Percentiles rank a stretch among this genome's conserved stretches.
These are phyloP conservation scores for Pestalotiopsis sp. DNA, from an alignment of 2,329 filamentous ascomycete genomes.

Conservation along the genomic window DNA sequence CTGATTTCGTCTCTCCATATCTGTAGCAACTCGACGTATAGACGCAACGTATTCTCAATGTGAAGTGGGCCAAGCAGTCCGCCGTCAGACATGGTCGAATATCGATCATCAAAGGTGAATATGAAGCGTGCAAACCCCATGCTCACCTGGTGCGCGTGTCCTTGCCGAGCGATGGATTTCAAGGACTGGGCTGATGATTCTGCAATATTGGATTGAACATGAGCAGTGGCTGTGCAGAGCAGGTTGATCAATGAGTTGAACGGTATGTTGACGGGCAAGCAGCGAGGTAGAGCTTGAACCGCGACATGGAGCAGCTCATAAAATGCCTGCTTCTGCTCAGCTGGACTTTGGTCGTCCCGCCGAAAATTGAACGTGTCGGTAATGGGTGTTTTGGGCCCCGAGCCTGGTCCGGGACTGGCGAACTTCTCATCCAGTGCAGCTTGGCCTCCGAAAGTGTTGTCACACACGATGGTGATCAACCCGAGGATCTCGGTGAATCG, in stretches of 20 bases:
- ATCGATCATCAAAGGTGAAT: slow-evolving; percentile 97
- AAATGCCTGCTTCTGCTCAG: slow-evolving; percentile 90
- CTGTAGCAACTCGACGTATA: slow-evolving; percentile 91
- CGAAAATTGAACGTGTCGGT: slow-evolving; percentile 93
- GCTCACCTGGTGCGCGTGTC: slow-evolving; percentile 91
- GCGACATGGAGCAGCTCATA: slow-evolving; percentile 96
- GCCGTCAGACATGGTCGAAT: slow-evolving; percentile 96
- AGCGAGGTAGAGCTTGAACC: slow-evolving; percentile 93
- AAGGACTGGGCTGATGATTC: slow-evolving; percentile 88
- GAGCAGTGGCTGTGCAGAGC: slow-evolving; percentile 93
- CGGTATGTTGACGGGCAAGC: slow-evolving; percentile 85
- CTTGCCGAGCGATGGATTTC: slow-evolving; percentile 92
- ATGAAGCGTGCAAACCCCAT: slow-evolving; percentile 97
- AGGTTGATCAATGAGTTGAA: slow-evolving; percentile 94
- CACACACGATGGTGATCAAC: slow-evolving; percentile 94
- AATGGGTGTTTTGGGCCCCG: slow-evolving; percentile 84
- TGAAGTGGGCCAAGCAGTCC: slow-evolving; percentile 93
- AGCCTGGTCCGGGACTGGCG: slow-evolving; percentile 66
- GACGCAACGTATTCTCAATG: slow-evolving; percentile 88
- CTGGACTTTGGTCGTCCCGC: slow-evolving; percentile 73
- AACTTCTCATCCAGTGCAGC: slow-evolving; percentile 96
- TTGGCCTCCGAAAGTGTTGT: slow-evolving; percentile 96
- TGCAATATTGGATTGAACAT: slow-evolving; percentile 91
- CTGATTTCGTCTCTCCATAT: slow-evolving; percentile 99
- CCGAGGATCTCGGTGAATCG: slow-evolving; percentile 94